These are phyloP conservation scores for Lactarius indigo DNA, from an alignment of 768 basidiomycete genomes.

Conservation along the genomic window DNA sequence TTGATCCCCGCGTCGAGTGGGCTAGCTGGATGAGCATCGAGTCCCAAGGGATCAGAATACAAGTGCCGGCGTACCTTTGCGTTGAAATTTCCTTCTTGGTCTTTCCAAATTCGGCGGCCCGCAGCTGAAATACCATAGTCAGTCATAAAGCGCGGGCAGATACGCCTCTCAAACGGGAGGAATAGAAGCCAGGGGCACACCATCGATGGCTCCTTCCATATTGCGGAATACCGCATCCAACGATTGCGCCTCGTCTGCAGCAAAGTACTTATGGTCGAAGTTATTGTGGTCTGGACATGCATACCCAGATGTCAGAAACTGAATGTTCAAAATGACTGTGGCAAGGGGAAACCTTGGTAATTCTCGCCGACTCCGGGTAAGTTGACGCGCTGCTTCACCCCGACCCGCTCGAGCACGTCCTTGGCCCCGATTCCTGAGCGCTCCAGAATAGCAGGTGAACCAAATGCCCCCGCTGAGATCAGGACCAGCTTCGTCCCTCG, in stretches of 20 bases:
- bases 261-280: constrained; percentile 17
- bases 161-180: neutral
- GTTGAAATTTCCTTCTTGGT: constrained; percentile 48
- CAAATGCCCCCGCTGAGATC: constrained; percentile 37
- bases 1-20: constrained; percentile 29
- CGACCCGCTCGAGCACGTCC: constrained; percentile 29
- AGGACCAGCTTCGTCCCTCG: constrained; percentile 37
- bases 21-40: constrained; percentile 12
- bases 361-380: constrained; percentile 44
- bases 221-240: constrained; percentile 26
- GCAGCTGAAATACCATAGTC: constrained; percentile 29
- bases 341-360: constrained; percentile 34
- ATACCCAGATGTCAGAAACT: constrained; percentile 5
- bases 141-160: neutral
- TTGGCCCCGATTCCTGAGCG: constrained; percentile 40
- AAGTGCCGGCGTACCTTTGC: constrained; percentile 47
- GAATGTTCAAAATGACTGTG: neutral
- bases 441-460: neutral
- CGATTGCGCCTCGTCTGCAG: constrained; percentile 24
- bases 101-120: constrained; percentile 33
- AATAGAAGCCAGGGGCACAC: constrained; percentile 10
- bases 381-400: constrained; percentile 35
- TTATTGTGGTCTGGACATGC: constrained; percentile 20
- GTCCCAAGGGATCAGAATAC: neutral
- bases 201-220: constrained; percentile 22